phyloP scores from a whole-genome alignment of 108 stramenopile genomes.

The Seminavis robusta region DNA sequence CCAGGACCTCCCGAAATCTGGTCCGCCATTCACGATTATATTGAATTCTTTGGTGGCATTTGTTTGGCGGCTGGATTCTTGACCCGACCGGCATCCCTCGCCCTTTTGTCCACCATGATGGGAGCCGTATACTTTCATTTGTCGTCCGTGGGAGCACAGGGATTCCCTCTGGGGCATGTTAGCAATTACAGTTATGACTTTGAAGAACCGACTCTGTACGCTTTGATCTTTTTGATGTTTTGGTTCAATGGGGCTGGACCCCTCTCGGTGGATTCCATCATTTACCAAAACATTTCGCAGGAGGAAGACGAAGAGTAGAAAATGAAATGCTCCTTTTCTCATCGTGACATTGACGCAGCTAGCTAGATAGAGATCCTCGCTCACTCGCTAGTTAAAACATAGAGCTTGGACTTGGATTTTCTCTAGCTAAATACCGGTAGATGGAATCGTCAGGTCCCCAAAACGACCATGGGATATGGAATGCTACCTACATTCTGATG shows the following conservation, averaged over 20 bases:
- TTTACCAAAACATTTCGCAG: constrained; percentile 31
- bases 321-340: too few relatives aligned
- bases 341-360: too few relatives aligned
- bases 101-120: constrained; percentile 36
- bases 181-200: constrained; percentile 48
- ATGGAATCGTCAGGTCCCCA: too few relatives aligned
- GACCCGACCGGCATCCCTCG: constrained; percentile 46
- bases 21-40: constrained; percentile 45
- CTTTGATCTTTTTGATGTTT: constrained; percentile 38
- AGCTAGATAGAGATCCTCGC: too few relatives aligned
- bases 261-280: constrained; percentile 36
- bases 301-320: constrained; percentile 38
- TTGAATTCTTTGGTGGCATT: constrained; percentile 39
- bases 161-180: constrained; percentile 46
- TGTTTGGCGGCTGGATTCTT: constrained; percentile 40
- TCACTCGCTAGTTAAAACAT: too few relatives aligned
- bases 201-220: constrained; percentile 42
- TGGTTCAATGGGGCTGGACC: constrained; percentile 54
- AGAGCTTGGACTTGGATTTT: too few relatives aligned
- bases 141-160: constrained; percentile 27
- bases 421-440: too few relatives aligned
- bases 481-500: too few relatives aligned
- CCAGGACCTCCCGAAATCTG: constrained; percentile 34
- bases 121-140: constrained; percentile 48
- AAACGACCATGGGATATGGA: too few relatives aligned